Evolutionary conservation across 345 rosid species (phyloP).

Genomic region (Eucalyptus cloeziana): DNA sequence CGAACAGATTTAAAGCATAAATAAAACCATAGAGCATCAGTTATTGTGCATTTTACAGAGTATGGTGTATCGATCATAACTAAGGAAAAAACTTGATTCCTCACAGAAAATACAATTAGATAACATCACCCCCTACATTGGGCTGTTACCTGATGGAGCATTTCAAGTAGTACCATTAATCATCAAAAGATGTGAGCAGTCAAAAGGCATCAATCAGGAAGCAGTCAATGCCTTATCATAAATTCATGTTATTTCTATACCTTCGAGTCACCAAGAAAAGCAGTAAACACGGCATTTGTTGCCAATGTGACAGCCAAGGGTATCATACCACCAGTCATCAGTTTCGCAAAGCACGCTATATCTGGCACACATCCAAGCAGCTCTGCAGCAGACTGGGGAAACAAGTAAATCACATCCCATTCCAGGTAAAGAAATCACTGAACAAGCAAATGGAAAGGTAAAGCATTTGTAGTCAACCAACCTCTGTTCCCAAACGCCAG

Average conservation of each 20-base stretch:
- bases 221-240: background rate
- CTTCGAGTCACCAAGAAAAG: constrained; percentile 90
- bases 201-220: background rate
- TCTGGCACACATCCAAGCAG: constrained; percentile 78
- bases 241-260: constrained; percentile 11
- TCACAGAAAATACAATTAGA: background rate
- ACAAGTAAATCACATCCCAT: background rate
- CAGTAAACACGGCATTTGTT: constrained; percentile 50
- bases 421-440: background rate
- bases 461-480: constrained; percentile 1
- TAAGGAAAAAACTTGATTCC: background rate
- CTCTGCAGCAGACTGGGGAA: constrained; percentile 59
- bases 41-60: background rate
- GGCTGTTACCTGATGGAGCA: background rate
- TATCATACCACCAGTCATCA: constrained; percentile 85
- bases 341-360: constrained; percentile 88
- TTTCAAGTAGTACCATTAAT: background rate
- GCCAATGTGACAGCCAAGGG: constrained; percentile 92
- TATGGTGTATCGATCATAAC: background rate
- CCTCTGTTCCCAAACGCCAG: constrained; percentile 98
- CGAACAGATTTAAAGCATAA: background rate
- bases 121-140: background rate
- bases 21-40: background rate
- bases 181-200: background rate
- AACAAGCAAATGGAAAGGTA: background rate